phyloP scores from a whole-genome alignment of 352 stramenopile genomes.

The Phytopythium oedochilum region DNA sequence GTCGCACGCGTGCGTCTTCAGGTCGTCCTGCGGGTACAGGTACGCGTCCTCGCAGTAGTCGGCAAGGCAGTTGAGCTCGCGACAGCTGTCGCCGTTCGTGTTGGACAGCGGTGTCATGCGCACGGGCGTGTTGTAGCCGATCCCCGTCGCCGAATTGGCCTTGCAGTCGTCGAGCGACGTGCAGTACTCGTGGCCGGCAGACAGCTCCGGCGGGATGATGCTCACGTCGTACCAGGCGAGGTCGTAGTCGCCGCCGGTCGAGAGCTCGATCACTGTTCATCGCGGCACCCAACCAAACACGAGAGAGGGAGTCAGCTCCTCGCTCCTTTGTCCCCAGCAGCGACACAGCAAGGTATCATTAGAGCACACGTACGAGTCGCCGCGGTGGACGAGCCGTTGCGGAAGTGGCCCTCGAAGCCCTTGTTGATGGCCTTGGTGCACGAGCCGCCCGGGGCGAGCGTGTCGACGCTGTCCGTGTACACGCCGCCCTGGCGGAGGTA shows the following conservation, averaged over 20 bases:
- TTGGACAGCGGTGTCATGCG: constrained; percentile 49
- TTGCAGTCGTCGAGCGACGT: constrained; percentile 61
- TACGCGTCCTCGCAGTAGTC: constrained; percentile 68
- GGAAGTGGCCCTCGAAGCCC: constrained; percentile 65
- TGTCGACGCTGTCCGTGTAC: constrained; percentile 40
- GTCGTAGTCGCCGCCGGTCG: constrained; percentile 48
- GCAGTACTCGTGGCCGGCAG: constrained; percentile 59
- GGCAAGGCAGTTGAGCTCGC: constrained; percentile 43
- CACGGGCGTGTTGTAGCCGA: constrained; percentile 69
- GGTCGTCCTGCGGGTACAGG: constrained; percentile 61
- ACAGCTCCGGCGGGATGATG: constrained; percentile 56
- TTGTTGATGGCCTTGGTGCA: constrained; percentile 37
- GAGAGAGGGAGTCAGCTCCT: too few species aligned
- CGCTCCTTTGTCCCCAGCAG: neutral
- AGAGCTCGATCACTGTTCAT: constrained; percentile 48
- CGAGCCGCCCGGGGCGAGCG: constrained; percentile 33
- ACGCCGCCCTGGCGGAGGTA: constrained; percentile 44
- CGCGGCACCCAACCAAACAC: too few species aligned
- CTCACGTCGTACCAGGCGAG: constrained; percentile 69
- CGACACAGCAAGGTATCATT: neutral
- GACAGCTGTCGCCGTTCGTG: constrained; percentile 55
- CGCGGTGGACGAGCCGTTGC: constrained; percentile 47
- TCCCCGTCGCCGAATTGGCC: constrained; percentile 38
- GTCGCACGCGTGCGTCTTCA: constrained; percentile 66
- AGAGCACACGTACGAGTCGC: constrained; percentile 31